Evolutionary conservation across 2,329 filamentous ascomycete species (phyloP).

Genomic region (Botrytis galanthina): DNA sequence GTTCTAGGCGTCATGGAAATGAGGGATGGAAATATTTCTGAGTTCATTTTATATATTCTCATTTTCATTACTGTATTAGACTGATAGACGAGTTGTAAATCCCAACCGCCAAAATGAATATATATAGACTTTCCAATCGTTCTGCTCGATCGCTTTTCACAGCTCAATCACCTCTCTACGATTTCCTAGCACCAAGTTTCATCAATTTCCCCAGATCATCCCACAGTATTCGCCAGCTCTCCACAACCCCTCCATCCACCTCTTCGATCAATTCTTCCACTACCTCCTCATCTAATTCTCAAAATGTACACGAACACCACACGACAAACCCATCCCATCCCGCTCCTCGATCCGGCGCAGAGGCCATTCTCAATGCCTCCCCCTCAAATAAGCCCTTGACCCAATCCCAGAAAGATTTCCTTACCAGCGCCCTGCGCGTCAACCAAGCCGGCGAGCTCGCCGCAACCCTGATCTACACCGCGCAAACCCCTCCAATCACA

Average conservation of each 20-base stretch:
- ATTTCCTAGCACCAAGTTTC: slow-evolving; percentile 43
- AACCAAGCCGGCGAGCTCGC: slow-evolving; percentile 98
- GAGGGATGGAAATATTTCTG: background rate
- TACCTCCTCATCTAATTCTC: background rate
- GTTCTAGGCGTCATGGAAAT: slow-evolving; percentile 8
- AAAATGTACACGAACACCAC: slow-evolving; percentile 6
- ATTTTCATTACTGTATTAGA: background rate
- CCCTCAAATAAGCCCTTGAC: slow-evolving; percentile 52
- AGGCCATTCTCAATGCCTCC: background rate
- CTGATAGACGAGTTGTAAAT: background rate
- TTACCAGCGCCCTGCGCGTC: slow-evolving; percentile 81
- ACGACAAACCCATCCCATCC: slow-evolving; percentile 5
- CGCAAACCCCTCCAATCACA: slow-evolving; percentile 80
- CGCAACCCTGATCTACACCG: slow-evolving; percentile 87
- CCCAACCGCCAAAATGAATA: background rate
- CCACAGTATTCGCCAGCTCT: slow-evolving; percentile 28
- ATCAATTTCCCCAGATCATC: slow-evolving; percentile 25
- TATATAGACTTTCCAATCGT: slow-evolving; percentile 22
- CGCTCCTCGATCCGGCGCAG: background rate
- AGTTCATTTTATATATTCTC: background rate
- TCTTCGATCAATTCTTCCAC: background rate
- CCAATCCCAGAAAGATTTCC: slow-evolving; percentile 67
- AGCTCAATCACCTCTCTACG: slow-evolving; percentile 35
- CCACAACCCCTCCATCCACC: slow-evolving; percentile 23
- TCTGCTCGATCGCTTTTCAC: slow-evolving; percentile 10